These are phyloP conservation scores for Conringia planisiliqua DNA, from an alignment of 345 rosid genomes.

Conservation along the genomic window DNA sequence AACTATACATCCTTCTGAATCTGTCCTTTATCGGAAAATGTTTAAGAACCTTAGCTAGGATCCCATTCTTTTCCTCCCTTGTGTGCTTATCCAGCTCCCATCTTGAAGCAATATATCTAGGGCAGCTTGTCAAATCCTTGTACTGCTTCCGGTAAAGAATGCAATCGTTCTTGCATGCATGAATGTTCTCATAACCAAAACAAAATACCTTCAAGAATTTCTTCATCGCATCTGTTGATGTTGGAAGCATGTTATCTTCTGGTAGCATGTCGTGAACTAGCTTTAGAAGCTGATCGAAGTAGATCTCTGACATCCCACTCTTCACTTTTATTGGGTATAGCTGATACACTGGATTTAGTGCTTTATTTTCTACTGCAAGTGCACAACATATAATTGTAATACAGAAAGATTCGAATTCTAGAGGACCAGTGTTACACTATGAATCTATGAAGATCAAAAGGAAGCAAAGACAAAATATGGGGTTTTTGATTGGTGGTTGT, in stretches of 20 bases:
- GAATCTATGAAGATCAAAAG: too few relatives aligned
- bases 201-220: not conserved
- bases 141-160: not conserved
- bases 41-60: not conserved
- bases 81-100: not conserved
- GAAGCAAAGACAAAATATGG: too few relatives aligned
- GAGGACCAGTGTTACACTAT: too few relatives aligned
- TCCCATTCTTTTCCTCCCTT: not conserved
- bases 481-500: too few relatives aligned
- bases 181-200: not conserved
- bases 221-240: not conserved
- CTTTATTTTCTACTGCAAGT: too few relatives aligned
- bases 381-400: too few relatives aligned
- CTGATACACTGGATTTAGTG: too few relatives aligned
- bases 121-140: not conserved
- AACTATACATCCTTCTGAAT: not conserved
- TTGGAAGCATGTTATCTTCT: not conserved
- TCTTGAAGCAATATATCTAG: not conserved
- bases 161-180: not conserved
- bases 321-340: not conserved
- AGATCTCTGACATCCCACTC: not conserved
- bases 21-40: not conserved
- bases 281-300: not conserved
- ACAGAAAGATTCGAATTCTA: too few relatives aligned
- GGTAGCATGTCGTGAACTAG: not conserved